Base-by-base conservation (phyloP, 176 grass and related monocot genomes). In the Chloris gayana region DNA sequence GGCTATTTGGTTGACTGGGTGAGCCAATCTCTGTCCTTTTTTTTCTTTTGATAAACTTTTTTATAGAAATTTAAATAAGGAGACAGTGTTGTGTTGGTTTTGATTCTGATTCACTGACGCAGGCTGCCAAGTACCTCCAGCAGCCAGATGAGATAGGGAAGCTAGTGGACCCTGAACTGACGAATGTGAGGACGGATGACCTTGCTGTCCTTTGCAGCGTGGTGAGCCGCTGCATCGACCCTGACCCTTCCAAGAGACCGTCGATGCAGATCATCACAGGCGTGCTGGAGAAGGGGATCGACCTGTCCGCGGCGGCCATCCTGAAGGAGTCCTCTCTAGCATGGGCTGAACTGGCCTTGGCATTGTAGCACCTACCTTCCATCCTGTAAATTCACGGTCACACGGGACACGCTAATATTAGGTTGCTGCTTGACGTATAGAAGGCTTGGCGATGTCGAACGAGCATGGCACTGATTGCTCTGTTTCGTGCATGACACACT, bases 181-280 rank as follows among this genome's bases (percentile, higher is more conserved):
- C 35, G 0, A 75, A 87, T 45, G 92, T 85, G 27, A 84, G 87
- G 29, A 77, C 81, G 0, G 82, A 98, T 75, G 90, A 98, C 46
- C 81, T 98, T 1, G 88, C 76, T 0, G 92, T 91, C 2, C 66
- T 98, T 63, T 98, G 95, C 73, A 95, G 92, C 50, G 95, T 94
- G 76, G 95, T 91, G 51, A 93, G 84, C 66, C 81, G 89, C 18
- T 98, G 95, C 87, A 76, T 98, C 45, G 95, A 98, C 78, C 88
- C 92, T 9, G 95, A 98, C 79, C 88, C 86, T 5, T 87, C 84
- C 0, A 94, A 98, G 88, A 83, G 95, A 21, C 92, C 90, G 15
- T 95, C 92, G 22, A 98, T 98, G 92, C 92, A 98, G 86, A 91
- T 93, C 46, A 94, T 98, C 38, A 84, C 88, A 0, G 90, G 89